Percentiles rank a stretch among this genome's conserved stretches.
Evolutionary conservation across 2,329 filamentous ascomycete species (phyloP).

Genomic region (Tolypocladium inflatum): DNA sequence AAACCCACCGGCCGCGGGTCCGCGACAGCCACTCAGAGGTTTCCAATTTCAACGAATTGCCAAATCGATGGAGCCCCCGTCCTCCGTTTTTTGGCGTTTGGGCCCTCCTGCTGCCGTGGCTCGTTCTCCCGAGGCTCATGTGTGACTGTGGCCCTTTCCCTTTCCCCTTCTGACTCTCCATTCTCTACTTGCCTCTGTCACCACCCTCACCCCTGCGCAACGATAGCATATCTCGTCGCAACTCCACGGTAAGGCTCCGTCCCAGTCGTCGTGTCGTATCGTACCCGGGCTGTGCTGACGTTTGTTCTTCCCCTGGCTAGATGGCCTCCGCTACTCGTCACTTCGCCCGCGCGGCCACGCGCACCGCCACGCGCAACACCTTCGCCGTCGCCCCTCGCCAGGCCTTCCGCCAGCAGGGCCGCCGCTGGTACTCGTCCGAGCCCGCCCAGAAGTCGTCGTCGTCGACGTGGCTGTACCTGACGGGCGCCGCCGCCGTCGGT

Average conservation of each 20-base stretch:
- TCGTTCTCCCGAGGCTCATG: background rate
- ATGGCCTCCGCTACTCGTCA: slow-evolving; percentile 40
- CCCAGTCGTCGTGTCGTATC: background rate
- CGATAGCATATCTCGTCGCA: background rate
- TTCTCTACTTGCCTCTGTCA: background rate
- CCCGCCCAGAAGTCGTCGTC: slow-evolving; percentile 42
- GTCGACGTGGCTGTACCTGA: slow-evolving; percentile 43
- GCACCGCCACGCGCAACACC: slow-evolving; percentile 45
- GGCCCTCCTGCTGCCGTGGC: slow-evolving; percentile 1
- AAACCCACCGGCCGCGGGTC: background rate
- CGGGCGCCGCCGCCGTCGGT: slow-evolving; percentile 48
- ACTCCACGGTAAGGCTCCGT: background rate
- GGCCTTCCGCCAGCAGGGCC: slow-evolving; percentile 63
- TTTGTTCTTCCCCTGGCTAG: slow-evolving; percentile 7
- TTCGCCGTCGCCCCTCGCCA: slow-evolving; percentile 53
- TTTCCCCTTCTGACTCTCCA: background rate
- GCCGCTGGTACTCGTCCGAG: slow-evolving; percentile 72
- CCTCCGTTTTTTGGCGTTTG: background rate
- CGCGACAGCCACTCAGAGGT: slow-evolving; percentile 6
- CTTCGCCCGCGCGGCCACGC: slow-evolving; percentile 49
- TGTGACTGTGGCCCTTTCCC: background rate
- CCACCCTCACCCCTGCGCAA: background rate
- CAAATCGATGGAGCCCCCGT: background rate
- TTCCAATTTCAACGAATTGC: slow-evolving; percentile 8
- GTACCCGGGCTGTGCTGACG: slow-evolving; percentile 1